Percentiles rank a stretch among this genome's conserved stretches.
Evolutionary conservation across 192 early-diverging fungal species (phyloP).

Genomic region (Backusella tuberculispora): DNA sequence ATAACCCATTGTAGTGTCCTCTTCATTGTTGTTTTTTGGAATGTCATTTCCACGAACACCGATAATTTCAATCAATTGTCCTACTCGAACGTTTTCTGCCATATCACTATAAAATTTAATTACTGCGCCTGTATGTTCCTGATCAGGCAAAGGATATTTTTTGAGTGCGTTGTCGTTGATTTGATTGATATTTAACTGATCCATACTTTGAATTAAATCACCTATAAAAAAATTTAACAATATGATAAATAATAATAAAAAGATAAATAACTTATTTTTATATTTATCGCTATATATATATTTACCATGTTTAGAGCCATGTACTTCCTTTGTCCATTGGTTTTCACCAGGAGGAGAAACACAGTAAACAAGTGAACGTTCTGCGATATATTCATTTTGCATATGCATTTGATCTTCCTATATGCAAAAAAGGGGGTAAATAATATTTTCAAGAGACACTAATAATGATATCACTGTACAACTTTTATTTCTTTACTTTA

Average conservation of each 20-base stretch:
- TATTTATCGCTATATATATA: background rate
- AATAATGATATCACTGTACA: too few species aligned
- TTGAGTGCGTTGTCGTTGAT: constrained; percentile 23
- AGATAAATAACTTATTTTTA: background rate
- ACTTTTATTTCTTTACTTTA: constrained; percentile 11
- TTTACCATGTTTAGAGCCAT: constrained; percentile 7
- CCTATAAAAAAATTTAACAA: background rate
- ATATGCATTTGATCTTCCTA: constrained; percentile 15
- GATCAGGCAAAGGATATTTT: constrained; percentile 65
- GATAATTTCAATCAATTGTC: constrained; percentile 67
- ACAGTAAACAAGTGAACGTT: constrained; percentile 70
- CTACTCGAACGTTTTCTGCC: constrained; percentile 54
- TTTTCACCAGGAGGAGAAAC: constrained; percentile 73
- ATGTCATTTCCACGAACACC: constrained; percentile 51
- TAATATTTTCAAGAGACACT: background rate
- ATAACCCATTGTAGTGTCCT: background rate
- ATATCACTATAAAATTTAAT: constrained; percentile 53
- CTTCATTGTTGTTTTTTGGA: background rate
- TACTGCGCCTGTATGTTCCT: constrained; percentile 60
- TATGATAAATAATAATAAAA: constrained; percentile 17
- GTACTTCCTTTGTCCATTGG: constrained; percentile 58
- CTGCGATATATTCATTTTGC: constrained; percentile 42
- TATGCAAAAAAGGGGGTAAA: background rate
- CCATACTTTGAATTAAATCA: constrained; percentile 9
- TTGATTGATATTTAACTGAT: constrained; percentile 19